phyloP scores from a whole-genome alignment of 768 basidiomycete genomes.

The Multifurca ochricompacta region DNA sequence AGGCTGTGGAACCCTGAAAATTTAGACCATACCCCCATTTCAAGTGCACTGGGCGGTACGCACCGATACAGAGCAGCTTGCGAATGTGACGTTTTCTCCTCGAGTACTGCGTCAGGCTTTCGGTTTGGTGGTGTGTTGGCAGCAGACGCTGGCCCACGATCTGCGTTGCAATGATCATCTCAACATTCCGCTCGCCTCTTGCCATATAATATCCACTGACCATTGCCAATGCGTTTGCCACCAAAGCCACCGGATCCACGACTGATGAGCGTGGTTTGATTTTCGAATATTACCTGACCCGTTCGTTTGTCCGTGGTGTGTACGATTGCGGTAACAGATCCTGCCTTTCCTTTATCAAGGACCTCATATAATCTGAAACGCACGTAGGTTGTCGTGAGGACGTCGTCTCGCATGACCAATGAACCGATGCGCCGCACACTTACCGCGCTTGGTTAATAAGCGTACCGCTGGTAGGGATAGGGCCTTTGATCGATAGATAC shows the following conservation, averaged over 20 bases:
- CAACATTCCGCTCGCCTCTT: background rate
- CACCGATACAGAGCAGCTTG: conserved; percentile 94
- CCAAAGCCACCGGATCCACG: conserved; percentile 96
- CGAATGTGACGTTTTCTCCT: conserved; percentile 74
- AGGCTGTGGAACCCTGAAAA: conserved; percentile 39
- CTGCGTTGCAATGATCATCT: conserved; percentile 32
- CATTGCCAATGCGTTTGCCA: conserved; percentile 76
- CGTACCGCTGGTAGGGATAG: conserved; percentile 79
- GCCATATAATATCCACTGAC: conserved; percentile 35
- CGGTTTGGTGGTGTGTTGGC: conserved; percentile 75
- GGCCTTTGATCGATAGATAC: conserved; percentile 77
- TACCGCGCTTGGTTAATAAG: conserved; percentile 69
- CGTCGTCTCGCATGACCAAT: background rate
- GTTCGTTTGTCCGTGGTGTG: conserved; percentile 74
- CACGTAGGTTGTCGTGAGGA: background rate
- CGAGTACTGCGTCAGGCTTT: conserved; percentile 73
- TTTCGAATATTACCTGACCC: conserved; percentile 83
- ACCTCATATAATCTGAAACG: conserved; percentile 61
- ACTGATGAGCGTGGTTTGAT: conserved; percentile 85
- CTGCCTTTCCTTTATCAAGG: conserved; percentile 89
- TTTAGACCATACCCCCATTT: background rate
- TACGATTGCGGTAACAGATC: conserved; percentile 72
- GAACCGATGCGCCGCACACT: conserved; percentile 19
- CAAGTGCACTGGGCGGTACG: conserved; percentile 18
- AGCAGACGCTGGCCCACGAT: conserved; percentile 85